Conservation (phyloP, 1,284 basidiomycete species). For the Wolfiporia cocos region DNA sequence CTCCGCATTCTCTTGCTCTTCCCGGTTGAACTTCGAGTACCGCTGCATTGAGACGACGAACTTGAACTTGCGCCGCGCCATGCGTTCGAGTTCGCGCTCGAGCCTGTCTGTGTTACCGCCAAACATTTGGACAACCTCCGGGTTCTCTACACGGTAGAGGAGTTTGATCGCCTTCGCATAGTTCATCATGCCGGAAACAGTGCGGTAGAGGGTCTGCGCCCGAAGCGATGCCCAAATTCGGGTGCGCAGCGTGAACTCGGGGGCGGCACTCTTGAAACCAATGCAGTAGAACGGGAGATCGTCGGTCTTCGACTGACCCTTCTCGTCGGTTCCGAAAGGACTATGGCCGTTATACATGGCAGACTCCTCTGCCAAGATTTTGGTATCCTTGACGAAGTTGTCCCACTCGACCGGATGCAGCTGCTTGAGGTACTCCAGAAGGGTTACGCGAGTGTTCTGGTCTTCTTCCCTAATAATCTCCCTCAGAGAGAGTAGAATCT, state of each 20-base stretch:
- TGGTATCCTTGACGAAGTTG: constrained; percentile 99
- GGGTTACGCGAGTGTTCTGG: constrained; percentile 90
- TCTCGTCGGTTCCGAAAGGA: constrained; percentile 84
- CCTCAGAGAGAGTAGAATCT: constrained; percentile 87
- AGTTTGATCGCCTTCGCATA: constrained; percentile 99
- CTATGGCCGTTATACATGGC: constrained; percentile 77
- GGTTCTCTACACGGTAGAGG: constrained; percentile 99
- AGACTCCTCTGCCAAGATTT: constrained; percentile 96
- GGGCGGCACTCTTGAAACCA: constrained; percentile 98
- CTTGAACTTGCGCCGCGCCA: constrained; percentile 98
- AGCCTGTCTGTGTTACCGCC: constrained; percentile 97
- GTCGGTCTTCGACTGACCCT: constrained; percentile 80
- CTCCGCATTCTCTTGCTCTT: constrained; percentile 98
- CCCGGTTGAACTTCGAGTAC: constrained; percentile 99
- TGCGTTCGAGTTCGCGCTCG: constrained; percentile 94
- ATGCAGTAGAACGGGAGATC: constrained; percentile 99
- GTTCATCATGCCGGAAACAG: constrained; percentile 99
- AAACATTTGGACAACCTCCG: constrained; percentile 95
- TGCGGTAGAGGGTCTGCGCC: constrained; percentile 97
- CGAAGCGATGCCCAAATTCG: constrained; percentile 99
- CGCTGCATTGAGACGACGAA: constrained; percentile 99
- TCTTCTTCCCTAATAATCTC: constrained; percentile 98
- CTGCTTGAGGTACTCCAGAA: constrained; percentile 97
- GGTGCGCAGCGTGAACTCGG: constrained; percentile 97
- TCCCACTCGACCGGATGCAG: constrained; percentile 98